These are phyloP conservation scores for Maudiozyma humilis DNA, from an alignment of 1,139 yeast species.

Conservation along the genomic window DNA sequence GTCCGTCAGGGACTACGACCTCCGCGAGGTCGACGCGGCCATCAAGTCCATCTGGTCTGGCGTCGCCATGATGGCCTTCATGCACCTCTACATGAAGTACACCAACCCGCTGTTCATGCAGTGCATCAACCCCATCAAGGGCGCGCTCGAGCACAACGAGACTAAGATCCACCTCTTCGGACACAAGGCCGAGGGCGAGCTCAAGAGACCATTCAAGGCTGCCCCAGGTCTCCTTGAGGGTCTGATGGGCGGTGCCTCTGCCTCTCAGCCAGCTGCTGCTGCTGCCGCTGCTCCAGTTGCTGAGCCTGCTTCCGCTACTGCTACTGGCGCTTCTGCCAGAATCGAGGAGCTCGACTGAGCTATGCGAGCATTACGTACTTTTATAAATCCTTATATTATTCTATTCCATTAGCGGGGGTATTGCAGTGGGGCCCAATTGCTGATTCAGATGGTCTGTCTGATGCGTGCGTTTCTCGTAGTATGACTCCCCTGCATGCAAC, in stretches of 20 bases:
- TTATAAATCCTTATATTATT: too few species aligned
- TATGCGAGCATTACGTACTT: not conserved
- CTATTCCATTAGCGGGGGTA: too few species aligned
- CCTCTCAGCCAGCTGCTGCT: conserved; percentile 20
- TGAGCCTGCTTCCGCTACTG: not conserved
- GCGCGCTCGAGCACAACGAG: conserved; percentile 83
- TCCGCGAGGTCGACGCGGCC: conserved; percentile 70
- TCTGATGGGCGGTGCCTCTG: conserved; percentile 48
- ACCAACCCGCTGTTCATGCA: conserved; percentile 97
- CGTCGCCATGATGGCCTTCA: conserved; percentile 95
- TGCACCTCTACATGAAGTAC: conserved; percentile 96
- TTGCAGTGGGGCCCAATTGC: too few species aligned
- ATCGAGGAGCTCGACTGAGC: conserved; percentile 4
- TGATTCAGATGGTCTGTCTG: too few species aligned
- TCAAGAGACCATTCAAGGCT: conserved; percentile 94
- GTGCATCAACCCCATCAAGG: conserved; percentile 80
- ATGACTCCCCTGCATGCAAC: too few species aligned
- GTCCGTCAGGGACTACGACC: conserved; percentile 90
- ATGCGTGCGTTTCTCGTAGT: too few species aligned
- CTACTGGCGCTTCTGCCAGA: conserved; percentile 36
- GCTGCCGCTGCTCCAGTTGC: conserved; percentile 1
- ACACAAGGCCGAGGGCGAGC: conserved; percentile 76
- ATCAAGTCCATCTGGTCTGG: conserved; percentile 82
- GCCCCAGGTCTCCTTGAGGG: conserved; percentile 74
- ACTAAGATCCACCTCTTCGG: conserved; percentile 88